A percentile compares a stretch with the other conserved stretches of the same genome.
phyloP scores from a whole-genome alignment of 257 asterid species.

The Euphrasia confusa region DNA sequence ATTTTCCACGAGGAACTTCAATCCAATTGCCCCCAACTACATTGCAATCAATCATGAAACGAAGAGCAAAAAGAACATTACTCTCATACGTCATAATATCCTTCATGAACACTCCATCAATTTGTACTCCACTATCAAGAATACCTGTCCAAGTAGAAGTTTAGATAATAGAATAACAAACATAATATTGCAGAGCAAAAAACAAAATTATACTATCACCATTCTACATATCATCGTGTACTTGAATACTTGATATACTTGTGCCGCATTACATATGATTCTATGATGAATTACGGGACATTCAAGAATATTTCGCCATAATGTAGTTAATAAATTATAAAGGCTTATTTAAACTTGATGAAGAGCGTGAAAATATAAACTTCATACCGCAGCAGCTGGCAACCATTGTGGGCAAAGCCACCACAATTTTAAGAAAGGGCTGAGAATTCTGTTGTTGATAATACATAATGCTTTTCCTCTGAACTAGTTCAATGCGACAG shows the following conservation, averaged over 20 bases:
- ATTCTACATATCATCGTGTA: slow-evolving; percentile 11
- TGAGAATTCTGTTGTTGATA: slow-evolving; percentile 77
- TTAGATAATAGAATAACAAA: slow-evolving; percentile 15
- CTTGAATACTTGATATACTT: neutral
- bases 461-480: slow-evolving; percentile 84
- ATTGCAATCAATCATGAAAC: slow-evolving; percentile 95
- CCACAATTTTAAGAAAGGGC: slow-evolving; percentile 89
- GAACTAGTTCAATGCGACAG: slow-evolving; percentile 75
- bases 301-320: slow-evolving; percentile 18
- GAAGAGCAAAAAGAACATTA: slow-evolving; percentile 93
- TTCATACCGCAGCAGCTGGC: slow-evolving; percentile 85
- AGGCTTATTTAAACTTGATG: slow-evolving; percentile 14
- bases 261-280: slow-evolving; percentile 5
- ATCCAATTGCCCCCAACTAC: slow-evolving; percentile 98
- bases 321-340: neutral
- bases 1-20: slow-evolving; percentile 77
- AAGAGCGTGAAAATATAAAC: slow-evolving; percentile 17
- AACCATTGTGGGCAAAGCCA: slow-evolving; percentile 96
- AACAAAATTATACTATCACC: slow-evolving; percentile 10
- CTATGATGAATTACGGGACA: slow-evolving; percentile 14
- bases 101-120: slow-evolving; percentile 85
- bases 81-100: slow-evolving; percentile 91
- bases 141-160: slow-evolving; percentile 55
- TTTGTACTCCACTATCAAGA: slow-evolving; percentile 89
- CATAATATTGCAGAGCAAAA: slow-evolving; percentile 20